phyloP scores from a whole-genome alignment of 805 yeast genomes.

The Pichia kluyveri region DNA sequence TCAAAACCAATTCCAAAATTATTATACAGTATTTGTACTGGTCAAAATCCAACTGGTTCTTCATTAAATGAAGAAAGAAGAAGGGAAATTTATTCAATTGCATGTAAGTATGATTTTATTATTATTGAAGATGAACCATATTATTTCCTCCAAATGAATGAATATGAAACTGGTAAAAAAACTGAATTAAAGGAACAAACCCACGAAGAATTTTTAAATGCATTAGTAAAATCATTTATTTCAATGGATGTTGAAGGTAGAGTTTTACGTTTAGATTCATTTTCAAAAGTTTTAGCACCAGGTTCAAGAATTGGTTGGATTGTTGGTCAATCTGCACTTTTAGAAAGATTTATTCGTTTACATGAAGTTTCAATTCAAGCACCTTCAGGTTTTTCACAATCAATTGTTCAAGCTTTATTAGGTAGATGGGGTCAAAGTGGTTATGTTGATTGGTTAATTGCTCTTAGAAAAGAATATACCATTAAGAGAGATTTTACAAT shows the following conservation, averaged over 20 bases:
- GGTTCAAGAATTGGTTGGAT: conserved; percentile 88
- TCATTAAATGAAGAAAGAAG: conserved; percentile 74
- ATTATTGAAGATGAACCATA: conserved; percentile 96
- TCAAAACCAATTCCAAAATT: conserved; percentile 65
- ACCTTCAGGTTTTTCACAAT: conserved; percentile 73
- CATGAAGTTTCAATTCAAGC: conserved; percentile 79
- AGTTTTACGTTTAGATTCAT: conserved; percentile 81
- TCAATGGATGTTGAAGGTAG: conserved; percentile 80
- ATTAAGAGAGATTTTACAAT: conserved; percentile 81
- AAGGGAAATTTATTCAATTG: conserved; percentile 61
- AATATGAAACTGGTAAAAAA: conserved; percentile 41
- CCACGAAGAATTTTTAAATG: conserved; percentile 58
- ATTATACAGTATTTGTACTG: conserved; percentile 87
- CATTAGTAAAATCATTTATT: conserved; percentile 68
- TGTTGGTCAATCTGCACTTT: conserved; percentile 54
- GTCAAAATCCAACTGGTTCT: conserved; percentile 97
- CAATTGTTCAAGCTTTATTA: conserved; percentile 60
- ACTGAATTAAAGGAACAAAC: conserved; percentile 21
- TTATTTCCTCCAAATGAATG: conserved; percentile 90
- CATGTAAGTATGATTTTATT: conserved; percentile 77
- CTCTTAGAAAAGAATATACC: conserved; percentile 74
- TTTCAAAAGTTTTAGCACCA: conserved; percentile 88
- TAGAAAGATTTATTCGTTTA: conserved; percentile 59
- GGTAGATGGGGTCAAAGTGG: conserved; percentile 88
- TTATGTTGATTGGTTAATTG: conserved; percentile 82